phyloP scores from a whole-genome alignment of 257 asterid genomes.

The Nicotiana undulata region DNA sequence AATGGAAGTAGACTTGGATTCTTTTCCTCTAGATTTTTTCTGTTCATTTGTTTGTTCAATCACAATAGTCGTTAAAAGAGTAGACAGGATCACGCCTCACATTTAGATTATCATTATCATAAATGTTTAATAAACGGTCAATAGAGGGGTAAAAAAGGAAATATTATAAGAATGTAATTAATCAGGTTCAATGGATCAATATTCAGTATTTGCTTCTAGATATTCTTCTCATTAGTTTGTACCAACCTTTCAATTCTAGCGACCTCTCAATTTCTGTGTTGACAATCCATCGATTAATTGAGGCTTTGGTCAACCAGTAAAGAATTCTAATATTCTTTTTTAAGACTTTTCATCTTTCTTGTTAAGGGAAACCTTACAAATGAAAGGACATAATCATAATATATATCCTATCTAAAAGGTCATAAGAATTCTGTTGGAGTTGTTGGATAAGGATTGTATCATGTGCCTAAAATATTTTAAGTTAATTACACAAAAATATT shows the following conservation, averaged over 20 bases:
- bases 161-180: neutral
- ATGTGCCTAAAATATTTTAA: neutral
- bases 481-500: too few species aligned
- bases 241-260: slow-evolving; percentile 1
- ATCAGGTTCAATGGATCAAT: slow-evolving; percentile 10
- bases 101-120: neutral
- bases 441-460: neutral
- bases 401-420: neutral
- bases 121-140: neutral
- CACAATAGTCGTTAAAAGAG: neutral
- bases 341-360: neutral
- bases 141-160: neutral
- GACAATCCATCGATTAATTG: neutral
- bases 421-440: neutral
- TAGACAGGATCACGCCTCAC: neutral
- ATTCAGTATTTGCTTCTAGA: neutral
- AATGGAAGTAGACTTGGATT: neutral
- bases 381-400: too few species aligned
- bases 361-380: neutral
- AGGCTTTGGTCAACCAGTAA: neutral
- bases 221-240: neutral
- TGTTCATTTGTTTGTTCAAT: neutral
- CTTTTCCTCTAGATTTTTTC: neutral
- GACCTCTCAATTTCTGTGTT: neutral
- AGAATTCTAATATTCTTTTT: neutral